These are phyloP conservation scores for Thielaviopsis punctulata DNA, from an alignment of 2,329 filamentous ascomycete genomes.

Conservation along the genomic window DNA sequence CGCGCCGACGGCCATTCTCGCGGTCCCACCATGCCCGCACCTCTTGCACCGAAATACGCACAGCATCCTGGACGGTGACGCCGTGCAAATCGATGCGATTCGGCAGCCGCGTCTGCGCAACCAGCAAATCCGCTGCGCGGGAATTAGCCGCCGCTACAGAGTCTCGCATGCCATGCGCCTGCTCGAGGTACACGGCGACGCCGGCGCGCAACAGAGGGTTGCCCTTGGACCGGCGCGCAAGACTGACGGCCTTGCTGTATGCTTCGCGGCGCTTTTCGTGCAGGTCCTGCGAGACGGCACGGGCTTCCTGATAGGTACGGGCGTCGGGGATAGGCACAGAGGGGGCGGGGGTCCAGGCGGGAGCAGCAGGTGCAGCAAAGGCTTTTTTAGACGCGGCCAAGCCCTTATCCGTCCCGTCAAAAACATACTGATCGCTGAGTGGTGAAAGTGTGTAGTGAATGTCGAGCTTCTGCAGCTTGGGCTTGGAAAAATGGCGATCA, in stretches of 20 bases:
- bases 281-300: not conserved
- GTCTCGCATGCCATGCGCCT: conserved; percentile 47
- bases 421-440: conserved; percentile 15
- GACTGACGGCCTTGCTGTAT: conserved; percentile 23
- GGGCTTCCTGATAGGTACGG: not conserved
- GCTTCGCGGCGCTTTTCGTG: conserved; percentile 1
- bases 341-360: not conserved
- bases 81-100: conserved; percentile 63
- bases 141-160: conserved; percentile 1
- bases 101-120: conserved; percentile 35
- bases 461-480: conserved; percentile 20
- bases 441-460: conserved; percentile 24
- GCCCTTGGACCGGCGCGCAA: conserved; percentile 38
- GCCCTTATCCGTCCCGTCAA: not conserved
- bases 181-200: conserved; percentile 57
- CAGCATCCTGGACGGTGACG: conserved; percentile 62
- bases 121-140: conserved; percentile 48
- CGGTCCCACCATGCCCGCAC: conserved; percentile 56
- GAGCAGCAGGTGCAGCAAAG: not conserved
- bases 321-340: not conserved
- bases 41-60: conserved; percentile 54
- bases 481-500: conserved; percentile 25
- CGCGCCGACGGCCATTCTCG: not conserved
- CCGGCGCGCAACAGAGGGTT: conserved; percentile 59
- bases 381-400: not conserved